Percentiles rank a stretch among this genome's conserved stretches.
These are phyloP conservation scores for Penicillium griseofulvum DNA, from an alignment of 2,329 filamentous ascomycete species.

Conservation along the genomic window DNA sequence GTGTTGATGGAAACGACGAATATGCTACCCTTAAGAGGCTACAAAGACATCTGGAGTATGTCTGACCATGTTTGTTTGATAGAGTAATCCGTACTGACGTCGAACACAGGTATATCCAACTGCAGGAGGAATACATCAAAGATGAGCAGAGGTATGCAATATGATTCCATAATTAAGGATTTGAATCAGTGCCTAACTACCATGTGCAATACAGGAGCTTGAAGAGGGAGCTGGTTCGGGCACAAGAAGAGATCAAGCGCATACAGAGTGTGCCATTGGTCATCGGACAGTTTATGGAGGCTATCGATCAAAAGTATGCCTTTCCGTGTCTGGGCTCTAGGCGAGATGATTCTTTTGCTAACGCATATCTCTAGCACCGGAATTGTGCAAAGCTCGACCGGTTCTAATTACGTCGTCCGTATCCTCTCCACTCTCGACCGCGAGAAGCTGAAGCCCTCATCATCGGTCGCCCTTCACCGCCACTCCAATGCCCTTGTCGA, in stretches of 20 bases:
- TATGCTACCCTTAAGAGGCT: slow-evolving; percentile 96
- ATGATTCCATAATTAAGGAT: not conserved
- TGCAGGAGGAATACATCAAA: slow-evolving; percentile 99
- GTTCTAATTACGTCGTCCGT: slow-evolving; percentile 97
- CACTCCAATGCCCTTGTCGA: slow-evolving; percentile 98
- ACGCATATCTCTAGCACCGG: slow-evolving; percentile 65
- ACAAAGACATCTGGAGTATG: slow-evolving; percentile 90
- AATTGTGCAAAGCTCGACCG: slow-evolving; percentile 96
- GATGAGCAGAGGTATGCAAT: slow-evolving; percentile 82
- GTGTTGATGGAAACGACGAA: slow-evolving; percentile 80
- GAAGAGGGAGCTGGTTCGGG: slow-evolving; percentile 93
- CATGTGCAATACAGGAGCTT: slow-evolving; percentile 62
- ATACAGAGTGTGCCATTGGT: slow-evolving; percentile 98
- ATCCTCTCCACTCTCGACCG: slow-evolving; percentile 98
- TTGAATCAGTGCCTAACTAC: slow-evolving; percentile 12
- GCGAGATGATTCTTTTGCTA: slow-evolving; percentile 3
- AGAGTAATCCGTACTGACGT: slow-evolving; percentile 19
- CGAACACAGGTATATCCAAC: slow-evolving; percentile 73
- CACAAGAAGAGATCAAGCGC: slow-evolving; percentile 98
- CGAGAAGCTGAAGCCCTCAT: slow-evolving; percentile 95
- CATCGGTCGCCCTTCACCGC: slow-evolving; percentile 93
- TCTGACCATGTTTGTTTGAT: slow-evolving; percentile 9
- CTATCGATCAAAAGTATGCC: slow-evolving; percentile 94
- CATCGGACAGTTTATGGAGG: slow-evolving; percentile 99
- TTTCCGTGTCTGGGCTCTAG: not conserved